phyloP scores from a whole-genome alignment of 805 yeast species.

The Suhomyces canberraensis region DNA sequence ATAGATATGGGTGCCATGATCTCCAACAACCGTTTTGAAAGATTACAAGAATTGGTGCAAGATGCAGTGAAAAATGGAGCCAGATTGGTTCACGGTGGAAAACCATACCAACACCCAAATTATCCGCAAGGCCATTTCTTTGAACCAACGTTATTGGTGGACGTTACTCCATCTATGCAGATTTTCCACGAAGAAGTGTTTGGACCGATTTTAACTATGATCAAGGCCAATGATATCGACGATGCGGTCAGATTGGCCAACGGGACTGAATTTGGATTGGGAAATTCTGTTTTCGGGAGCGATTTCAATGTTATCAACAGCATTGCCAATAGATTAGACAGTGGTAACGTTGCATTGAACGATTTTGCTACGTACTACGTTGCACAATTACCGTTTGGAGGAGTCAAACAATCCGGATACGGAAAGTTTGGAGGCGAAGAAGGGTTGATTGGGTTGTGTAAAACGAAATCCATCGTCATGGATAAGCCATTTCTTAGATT shows the following conservation, averaged over 20 bases:
- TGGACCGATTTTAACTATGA: slow-evolving; percentile 84
- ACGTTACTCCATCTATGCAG: slow-evolving; percentile 69
- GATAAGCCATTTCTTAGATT: slow-evolving; percentile 68
- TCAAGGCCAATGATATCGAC: slow-evolving; percentile 63
- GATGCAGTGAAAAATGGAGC: slow-evolving; percentile 87
- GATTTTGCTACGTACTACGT: slow-evolving; percentile 97
- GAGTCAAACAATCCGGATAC: slow-evolving; percentile 87
- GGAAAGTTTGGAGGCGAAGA: slow-evolving; percentile 99
- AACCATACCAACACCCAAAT: slow-evolving; percentile 77
- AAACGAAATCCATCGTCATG: slow-evolving; percentile 81
- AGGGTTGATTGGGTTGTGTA: slow-evolving; percentile 87
- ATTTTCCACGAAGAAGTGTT: slow-evolving; percentile 90
- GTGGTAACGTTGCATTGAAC: slow-evolving; percentile 95
- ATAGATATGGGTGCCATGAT: slow-evolving; percentile 97
- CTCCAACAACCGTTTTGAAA: slow-evolving; percentile 68
- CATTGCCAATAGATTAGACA: slow-evolving; percentile 60
- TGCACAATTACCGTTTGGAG: slow-evolving; percentile 97
- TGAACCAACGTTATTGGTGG: slow-evolving; percentile 82
- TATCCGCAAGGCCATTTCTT: slow-evolving; percentile 96
- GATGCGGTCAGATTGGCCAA: slow-evolving; percentile 80
- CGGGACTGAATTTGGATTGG: slow-evolving; percentile 83
- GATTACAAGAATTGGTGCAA: slow-evolving; percentile 60
- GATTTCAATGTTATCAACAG: slow-evolving; percentile 53
- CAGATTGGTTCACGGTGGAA: slow-evolving; percentile 73
- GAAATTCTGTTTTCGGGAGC: slow-evolving; percentile 84